Conservation (phyloP, 2,329 filamentous ascomycete species). For the Pyricularia sp. region DNA sequence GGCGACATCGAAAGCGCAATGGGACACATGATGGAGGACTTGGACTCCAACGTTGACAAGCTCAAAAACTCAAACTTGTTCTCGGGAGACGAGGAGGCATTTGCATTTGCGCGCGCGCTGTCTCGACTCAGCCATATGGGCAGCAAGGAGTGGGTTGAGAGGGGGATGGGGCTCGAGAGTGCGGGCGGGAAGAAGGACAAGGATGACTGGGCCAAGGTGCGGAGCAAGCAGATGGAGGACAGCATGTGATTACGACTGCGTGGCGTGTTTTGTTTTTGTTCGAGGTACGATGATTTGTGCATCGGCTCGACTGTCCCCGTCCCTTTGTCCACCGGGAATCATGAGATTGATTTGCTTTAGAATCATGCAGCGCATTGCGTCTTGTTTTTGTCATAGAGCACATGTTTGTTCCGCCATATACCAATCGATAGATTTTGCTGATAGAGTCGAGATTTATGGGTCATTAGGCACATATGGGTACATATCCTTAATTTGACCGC, state of each 20-base stretch:
- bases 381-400: background rate
- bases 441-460: background rate
- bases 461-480: background rate
- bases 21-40: constrained; percentile 73
- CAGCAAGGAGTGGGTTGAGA: constrained; percentile 85
- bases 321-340: background rate
- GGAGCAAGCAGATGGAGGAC: constrained; percentile 56
- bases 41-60: constrained; percentile 72
- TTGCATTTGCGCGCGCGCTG: constrained; percentile 85
- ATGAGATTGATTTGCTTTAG: background rate
- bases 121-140: constrained; percentile 85
- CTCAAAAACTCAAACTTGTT: constrained; percentile 81
- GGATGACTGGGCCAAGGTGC: constrained; percentile 51
- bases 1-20: constrained; percentile 52
- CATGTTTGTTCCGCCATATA: background rate
- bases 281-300: background rate
- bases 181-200: constrained; percentile 51
- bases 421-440: background rate
- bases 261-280: background rate
- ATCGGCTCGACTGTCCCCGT: background rate
- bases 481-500: background rate
- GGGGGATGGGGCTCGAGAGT: constrained; percentile 55
- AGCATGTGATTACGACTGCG: constrained; percentile 36
- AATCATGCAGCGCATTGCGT: background rate
- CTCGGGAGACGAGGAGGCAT: constrained; percentile 87